These are phyloP conservation scores for Exserohilum rostratum DNA, from an alignment of 2,329 filamentous ascomycete species.

Conservation along the genomic window DNA sequence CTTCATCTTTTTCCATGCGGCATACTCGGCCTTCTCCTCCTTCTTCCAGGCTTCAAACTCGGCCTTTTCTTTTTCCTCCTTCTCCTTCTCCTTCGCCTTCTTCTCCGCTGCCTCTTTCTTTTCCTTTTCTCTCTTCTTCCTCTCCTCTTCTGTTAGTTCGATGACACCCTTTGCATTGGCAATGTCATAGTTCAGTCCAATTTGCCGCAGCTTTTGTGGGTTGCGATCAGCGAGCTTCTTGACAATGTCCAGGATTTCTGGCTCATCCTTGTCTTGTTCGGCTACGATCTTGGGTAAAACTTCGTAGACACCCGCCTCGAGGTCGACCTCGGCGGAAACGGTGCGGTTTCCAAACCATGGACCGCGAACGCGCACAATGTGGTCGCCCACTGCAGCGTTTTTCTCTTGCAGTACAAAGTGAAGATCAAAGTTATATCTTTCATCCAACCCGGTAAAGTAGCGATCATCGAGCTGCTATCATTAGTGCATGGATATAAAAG, in stretches of 20 bases:
- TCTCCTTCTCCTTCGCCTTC: slow-evolving; percentile 35
- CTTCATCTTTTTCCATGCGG: slow-evolving; percentile 27
- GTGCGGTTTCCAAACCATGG: slow-evolving; percentile 68
- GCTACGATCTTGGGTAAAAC: slow-evolving; percentile 77
- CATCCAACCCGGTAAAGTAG: slow-evolving; percentile 63
- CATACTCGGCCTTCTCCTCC: slow-evolving; percentile 32
- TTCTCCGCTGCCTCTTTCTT: slow-evolving; percentile 43
- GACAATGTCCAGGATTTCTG: slow-evolving; percentile 69
- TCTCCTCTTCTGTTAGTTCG: slow-evolving; percentile 55
- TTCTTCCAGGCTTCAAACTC: slow-evolving; percentile 45
- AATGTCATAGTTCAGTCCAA: slow-evolving; percentile 72
- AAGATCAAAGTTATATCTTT: slow-evolving; percentile 62
- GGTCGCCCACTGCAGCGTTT: slow-evolving; percentile 54
- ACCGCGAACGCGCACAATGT: slow-evolving; percentile 60
- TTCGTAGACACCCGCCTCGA: slow-evolving; percentile 75
- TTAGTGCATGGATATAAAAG: slow-evolving; percentile 44
- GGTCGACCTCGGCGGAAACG: slow-evolving; percentile 75
- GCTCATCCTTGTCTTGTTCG: slow-evolving; percentile 54
- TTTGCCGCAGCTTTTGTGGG: slow-evolving; percentile 63
- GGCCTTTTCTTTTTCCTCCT: slow-evolving; percentile 39
- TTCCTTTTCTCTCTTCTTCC: slow-evolving; percentile 49
- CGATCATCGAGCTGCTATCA: slow-evolving; percentile 61
- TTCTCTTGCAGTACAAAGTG: slow-evolving; percentile 65
- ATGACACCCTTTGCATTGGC: slow-evolving; percentile 69
- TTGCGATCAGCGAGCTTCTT: slow-evolving; percentile 40